Base-by-base conservation (phyloP, 441 rosid genomes). In the Raphanus hybrid region DNA sequence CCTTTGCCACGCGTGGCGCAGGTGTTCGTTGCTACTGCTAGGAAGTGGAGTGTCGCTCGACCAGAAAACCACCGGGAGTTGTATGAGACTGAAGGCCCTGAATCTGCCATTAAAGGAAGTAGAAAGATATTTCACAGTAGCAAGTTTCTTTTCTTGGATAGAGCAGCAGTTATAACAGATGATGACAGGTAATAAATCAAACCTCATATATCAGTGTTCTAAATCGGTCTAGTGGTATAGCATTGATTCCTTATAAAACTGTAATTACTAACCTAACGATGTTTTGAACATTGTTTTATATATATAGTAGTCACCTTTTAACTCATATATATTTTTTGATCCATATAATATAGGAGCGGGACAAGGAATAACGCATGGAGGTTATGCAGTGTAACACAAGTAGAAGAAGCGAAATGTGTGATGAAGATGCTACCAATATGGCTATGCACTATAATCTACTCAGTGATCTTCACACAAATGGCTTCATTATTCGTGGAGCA, bases 401-500 rank as follows among this genome's bases (percentile, higher is more conserved):
- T 94, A 2, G 98, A 94, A 66, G 96, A 92, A 70, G 96, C 99
- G 52, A 94, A 92, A 83, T 92, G 99, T 64, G 92, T 94, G 9
- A 58, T 94, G 63, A 94, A 89, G 75, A 80, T 48, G 54, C 54
- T 48, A 48, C 54, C 54, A 48, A 48, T 48, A 48, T 48, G 54
- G 54, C 54, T 48, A 48, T 48, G 54, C 54, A 48, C 54, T 48
- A 48, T 48, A 48, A 48, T 48, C 54, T 48, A 48, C 54, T 48
- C 54, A 48, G 54, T 48, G 54, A 48, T 48, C 15, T 48, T 48
- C 54, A 48, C 54, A 48, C 54, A 94, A 76, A 94, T 90, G 97
- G 97, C 98, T 3, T 92, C 98, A 8, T 82, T 94, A n/a, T 94
- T 92, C 57, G 98, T 94, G 2, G 98, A 91, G 81, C 98, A 94